Evolutionary conservation across 2,329 filamentous ascomycete genomes (phyloP).

Genomic region (Pseudocercospora vitis): DNA sequence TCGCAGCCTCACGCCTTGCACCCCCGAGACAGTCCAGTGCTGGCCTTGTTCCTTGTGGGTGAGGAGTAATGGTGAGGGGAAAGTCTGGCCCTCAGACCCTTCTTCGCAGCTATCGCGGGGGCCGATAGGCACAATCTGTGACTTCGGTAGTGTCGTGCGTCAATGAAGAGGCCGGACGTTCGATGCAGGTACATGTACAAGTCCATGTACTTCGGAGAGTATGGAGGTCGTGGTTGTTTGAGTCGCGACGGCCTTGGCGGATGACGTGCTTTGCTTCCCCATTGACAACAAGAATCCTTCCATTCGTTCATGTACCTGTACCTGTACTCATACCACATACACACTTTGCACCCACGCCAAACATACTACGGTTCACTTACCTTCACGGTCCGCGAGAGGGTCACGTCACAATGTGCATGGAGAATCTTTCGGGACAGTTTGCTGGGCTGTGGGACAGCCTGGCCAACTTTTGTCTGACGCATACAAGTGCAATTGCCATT

Average conservation of each 20-base stretch:
- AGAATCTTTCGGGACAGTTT: not conserved
- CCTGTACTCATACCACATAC: no score
- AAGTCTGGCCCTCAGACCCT: not conserved
- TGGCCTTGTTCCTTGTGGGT: not conserved
- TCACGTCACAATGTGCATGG: not conserved
- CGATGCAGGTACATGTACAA: not conserved
- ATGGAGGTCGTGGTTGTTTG: conserved; percentile 3
- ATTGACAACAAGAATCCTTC: no score
- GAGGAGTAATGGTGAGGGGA: conserved; percentile 6
- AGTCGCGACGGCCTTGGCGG: not conserved
- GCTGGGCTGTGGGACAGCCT: conserved; percentile 7
- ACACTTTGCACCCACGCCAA: no score
- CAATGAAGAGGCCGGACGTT: not conserved
- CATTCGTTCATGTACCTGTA: no score
- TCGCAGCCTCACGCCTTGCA: not conserved
- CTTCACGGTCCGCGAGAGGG: not conserved
- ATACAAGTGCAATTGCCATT: not conserved
- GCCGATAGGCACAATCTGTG: not conserved
- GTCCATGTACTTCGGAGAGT: no score
- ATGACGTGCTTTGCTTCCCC: conserved; percentile 2
- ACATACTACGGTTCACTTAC: no score
- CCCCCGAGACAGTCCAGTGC: no score
- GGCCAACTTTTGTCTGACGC: conserved; percentile 3
- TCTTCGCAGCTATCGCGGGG: conserved; percentile 4
- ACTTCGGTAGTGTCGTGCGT: not conserved